Evolutionary conservation across 2,329 filamentous ascomycete species (phyloP).

Genomic region (Phialophora chinensis): DNA sequence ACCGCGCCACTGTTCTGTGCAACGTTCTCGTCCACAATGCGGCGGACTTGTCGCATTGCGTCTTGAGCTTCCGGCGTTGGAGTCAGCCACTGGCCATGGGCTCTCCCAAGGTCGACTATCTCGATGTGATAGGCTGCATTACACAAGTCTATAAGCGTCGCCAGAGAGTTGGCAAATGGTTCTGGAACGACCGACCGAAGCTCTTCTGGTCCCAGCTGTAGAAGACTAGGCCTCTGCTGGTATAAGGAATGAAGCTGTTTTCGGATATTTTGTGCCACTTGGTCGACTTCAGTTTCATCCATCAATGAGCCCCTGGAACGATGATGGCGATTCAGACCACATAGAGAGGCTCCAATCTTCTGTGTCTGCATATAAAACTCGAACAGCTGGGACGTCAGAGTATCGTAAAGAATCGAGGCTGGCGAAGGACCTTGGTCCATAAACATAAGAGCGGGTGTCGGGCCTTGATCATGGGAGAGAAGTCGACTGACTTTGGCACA

Average conservation of each 20-base stretch:
- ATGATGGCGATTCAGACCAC: slow-evolving; percentile 45
- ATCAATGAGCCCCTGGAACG: slow-evolving; percentile 47
- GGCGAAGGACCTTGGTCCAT: slow-evolving; percentile 4
- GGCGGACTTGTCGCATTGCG: slow-evolving; percentile 22
- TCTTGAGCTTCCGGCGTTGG: slow-evolving; percentile 17
- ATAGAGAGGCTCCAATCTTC: slow-evolving; percentile 27
- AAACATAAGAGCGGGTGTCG: slow-evolving; percentile 9
- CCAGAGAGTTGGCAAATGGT: not conserved
- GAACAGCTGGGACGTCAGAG: slow-evolving; percentile 10
- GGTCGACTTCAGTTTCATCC: slow-evolving; percentile 49
- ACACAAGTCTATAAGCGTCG: slow-evolving; percentile 19
- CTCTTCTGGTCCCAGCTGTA: slow-evolving; percentile 12
- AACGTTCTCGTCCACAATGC: slow-evolving; percentile 16
- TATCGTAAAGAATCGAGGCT: slow-evolving; percentile 11
- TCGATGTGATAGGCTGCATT: slow-evolving; percentile 21
- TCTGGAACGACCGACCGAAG: slow-evolving; percentile 1
- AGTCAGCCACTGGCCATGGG: slow-evolving; percentile 14
- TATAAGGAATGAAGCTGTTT: slow-evolving; percentile 47
- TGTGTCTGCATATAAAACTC: slow-evolving; percentile 26
- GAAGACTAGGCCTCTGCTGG: slow-evolving; percentile 42
- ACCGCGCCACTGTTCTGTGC: not conserved
- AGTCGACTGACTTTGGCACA: slow-evolving; percentile 20
- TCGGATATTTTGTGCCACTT: slow-evolving; percentile 46
- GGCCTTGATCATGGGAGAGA: slow-evolving; percentile 9
- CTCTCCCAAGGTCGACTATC: slow-evolving; percentile 20